Evolutionary conservation across 345 rosid species (phyloP), one percentile per base, ranked within the genome.

Genomic region (Linum tenue): DNA sequence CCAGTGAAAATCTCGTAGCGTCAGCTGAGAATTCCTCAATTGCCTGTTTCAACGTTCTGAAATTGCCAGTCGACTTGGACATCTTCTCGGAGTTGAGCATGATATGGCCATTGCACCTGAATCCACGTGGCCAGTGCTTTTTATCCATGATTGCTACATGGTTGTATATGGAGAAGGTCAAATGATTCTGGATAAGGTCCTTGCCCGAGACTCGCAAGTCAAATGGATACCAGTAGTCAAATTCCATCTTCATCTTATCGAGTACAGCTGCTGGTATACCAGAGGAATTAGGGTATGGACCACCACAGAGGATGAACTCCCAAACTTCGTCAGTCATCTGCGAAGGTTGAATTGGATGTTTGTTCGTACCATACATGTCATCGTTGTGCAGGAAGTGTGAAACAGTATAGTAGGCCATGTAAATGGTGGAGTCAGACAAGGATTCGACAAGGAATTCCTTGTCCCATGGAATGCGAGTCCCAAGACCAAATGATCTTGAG

Each of bases 401-500:
- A 62, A 90, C 82, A 5, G 97, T 87, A 76, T 92, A 92, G 75
- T 86, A 92, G 8, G 91, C 91, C 98, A 90, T 90, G 81, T 92
- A 92, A 22, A 90, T 79, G 63, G 98, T 82, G 14, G 97, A 86
- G 73, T 92, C 98, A 5, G 98, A 92, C 65, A 92, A 82, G 43
- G 98, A 92, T 79, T 90, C 96, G 9, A 86, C 96, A 56, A 92
- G 85, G 74, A 90, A 92, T 64, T 86, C 87, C 48, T 86, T 85
- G 64, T 92, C 98, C 96, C 94, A 92, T 1, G 98, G 98, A 75
- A 92, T 92, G 59, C 85, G 91, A 42, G 97, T 87, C 57, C 98
- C 98, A n/a, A 92, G 90, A 65, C 98, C 98, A 75, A 90, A 88
- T 55, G 97, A 90, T 37, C 98, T 84, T n/a, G 98, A 92, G 76